Conservation (phyloP, 2,329 filamentous ascomycete genomes). For the Fusarium chaquense region DNA sequence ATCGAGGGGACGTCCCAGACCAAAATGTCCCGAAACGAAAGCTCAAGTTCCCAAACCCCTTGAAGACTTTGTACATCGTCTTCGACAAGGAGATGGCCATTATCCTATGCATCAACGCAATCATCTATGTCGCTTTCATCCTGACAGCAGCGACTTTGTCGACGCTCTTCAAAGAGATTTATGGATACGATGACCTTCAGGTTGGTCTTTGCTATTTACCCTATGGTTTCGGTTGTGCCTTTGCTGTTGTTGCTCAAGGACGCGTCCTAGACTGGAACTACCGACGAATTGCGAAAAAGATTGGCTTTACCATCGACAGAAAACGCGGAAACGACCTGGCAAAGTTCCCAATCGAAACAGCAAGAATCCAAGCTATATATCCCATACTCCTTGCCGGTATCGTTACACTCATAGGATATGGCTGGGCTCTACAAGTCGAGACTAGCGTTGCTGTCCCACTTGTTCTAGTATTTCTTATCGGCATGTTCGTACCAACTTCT, state of each 20-base stretch:
- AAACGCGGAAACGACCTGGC: constrained; percentile 66
- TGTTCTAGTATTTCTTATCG: constrained; percentile 68
- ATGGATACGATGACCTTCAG: constrained; percentile 63
- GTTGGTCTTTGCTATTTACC: constrained; percentile 68
- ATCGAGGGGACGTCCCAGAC: constrained; percentile 52
- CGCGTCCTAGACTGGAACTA: constrained; percentile 76
- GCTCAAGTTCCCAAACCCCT: constrained; percentile 67
- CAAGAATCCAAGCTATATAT: constrained; percentile 65
- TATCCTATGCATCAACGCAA: constrained; percentile 64
- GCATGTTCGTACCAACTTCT: constrained; percentile 68
- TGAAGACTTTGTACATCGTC: constrained; percentile 65
- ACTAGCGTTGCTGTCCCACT: constrained; percentile 66
- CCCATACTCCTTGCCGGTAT: constrained; percentile 68
- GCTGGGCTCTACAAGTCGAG: constrained; percentile 67
- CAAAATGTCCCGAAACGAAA: constrained; percentile 55
- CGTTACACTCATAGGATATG: constrained; percentile 65
- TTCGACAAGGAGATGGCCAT: constrained; percentile 69
- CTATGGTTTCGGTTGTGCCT: constrained; percentile 63
- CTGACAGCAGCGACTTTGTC: constrained; percentile 65
- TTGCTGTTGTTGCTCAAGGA: constrained; percentile 67
- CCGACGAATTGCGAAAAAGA: constrained; percentile 70
- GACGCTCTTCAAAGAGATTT: constrained; percentile 64
- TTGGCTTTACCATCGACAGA: constrained; percentile 71
- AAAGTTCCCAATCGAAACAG: constrained; percentile 67
- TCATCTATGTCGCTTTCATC: constrained; percentile 69